Percentiles rank a stretch among this genome's conserved stretches.
phyloP scores from a whole-genome alignment of 1,284 basidiomycete genomes.

The Microbotryomycetes sp. region DNA sequence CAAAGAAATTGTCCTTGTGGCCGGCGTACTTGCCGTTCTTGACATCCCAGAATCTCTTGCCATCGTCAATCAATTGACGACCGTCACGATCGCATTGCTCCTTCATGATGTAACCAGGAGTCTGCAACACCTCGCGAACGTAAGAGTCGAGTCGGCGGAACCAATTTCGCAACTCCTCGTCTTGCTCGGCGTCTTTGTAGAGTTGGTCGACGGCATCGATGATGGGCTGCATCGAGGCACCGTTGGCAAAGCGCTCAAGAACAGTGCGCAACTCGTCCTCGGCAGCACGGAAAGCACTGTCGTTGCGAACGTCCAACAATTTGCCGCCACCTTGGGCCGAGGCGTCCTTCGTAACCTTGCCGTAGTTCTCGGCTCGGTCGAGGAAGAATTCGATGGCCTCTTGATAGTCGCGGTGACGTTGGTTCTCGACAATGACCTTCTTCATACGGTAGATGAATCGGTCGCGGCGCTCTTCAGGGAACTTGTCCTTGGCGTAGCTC shows the following conservation, averaged over 20 bases:
- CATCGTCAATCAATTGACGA: conserved; percentile 54
- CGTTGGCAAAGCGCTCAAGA: conserved; percentile 86
- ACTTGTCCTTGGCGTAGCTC: conserved; percentile 67
- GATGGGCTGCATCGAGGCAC: conserved; percentile 57
- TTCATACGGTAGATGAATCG: conserved; percentile 72
- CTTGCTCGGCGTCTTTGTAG: conserved; percentile 66
- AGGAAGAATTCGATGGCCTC: conserved; percentile 46
- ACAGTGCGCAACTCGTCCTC: conserved; percentile 65
- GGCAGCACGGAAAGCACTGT: conserved; percentile 56
- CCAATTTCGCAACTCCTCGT: conserved; percentile 71
- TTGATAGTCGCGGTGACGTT: conserved; percentile 86
- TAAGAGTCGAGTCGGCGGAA: conserved; percentile 57
- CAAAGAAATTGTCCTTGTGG: conserved; percentile 76
- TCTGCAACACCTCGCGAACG: conserved; percentile 59
- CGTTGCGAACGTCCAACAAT: conserved; percentile 48
- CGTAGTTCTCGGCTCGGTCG: conserved; percentile 56
- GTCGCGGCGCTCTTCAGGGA: conserved; percentile 78
- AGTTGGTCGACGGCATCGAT: conserved; percentile 66
- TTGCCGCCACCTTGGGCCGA: conserved; percentile 41
- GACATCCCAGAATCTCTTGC: conserved; percentile 66
- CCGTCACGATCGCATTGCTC: conserved; percentile 57
- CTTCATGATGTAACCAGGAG: conserved; percentile 82
- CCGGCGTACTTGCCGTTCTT: conserved; percentile 83
- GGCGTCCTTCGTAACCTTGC: conserved; percentile 54
- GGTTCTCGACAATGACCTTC: conserved; percentile 86